Base-by-base conservation (phyloP, 805 yeast species). In the Barnettozyma botsteinii region DNA sequence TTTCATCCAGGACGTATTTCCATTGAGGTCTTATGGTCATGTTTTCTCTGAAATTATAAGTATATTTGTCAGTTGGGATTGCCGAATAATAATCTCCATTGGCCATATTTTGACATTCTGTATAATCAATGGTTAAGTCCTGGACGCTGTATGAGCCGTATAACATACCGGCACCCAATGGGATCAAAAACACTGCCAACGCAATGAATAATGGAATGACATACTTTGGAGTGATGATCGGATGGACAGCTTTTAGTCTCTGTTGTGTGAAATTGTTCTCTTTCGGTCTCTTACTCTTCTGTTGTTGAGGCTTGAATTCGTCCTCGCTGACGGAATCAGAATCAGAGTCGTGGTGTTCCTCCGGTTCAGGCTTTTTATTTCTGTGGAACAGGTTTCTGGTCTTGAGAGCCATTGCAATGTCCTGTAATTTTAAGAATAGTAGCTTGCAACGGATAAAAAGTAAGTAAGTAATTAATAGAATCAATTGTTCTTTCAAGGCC, bases 181-280 rank as follows among this genome's bases (percentile, higher is more conserved):
- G 95, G 11, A 91, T 85, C 58, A 88, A 84, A 12, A 93, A 70
- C n/a, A 82, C 70, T 1, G 94, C 87, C 32, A 89, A 66, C 12
- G 77, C 43, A 32, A 88, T 65, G 50, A 89, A 76, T 41, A 91
- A 65, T 7, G 96, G 96, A 38, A 91, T 73, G 37, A 91, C 95
- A 22, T 93, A 78, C 53, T 77, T 81, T 6, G 97, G 96, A 2
- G 96, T 88, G 50, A 89, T 73, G 45, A 93, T 85, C 1, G 98
- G 98, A 40, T 76, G 78, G 58, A 74, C 63, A 17, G 80, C 69
- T 38, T 70, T 72, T 32, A 77, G 56, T 43, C 75, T 59, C 50
- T 77, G 83, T 53, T 84, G 94, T 42, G 89, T 72, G 56, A 84
- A 84, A 14, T 81, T 81, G 27, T 85, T 83, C 60, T 75, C 81